phyloP scores from a whole-genome alignment of 805 yeast species.

The Candida wancherniae region DNA sequence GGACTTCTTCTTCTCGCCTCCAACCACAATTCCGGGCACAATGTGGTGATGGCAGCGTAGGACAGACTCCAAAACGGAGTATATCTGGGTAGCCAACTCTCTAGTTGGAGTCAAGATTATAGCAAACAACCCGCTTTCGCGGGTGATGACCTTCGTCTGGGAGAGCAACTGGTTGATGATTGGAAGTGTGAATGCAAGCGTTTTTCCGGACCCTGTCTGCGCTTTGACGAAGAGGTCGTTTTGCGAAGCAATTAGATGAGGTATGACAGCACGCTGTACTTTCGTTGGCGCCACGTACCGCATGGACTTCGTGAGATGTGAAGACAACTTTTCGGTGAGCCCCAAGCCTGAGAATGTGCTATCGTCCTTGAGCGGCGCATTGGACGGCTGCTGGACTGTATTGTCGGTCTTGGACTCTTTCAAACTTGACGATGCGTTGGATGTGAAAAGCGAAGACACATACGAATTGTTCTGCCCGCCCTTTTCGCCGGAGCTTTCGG shows the following conservation, averaged over 20 bases:
- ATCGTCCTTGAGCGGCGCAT: constrained; percentile 76
- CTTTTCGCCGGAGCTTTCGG: constrained; percentile 46
- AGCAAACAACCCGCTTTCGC: constrained; percentile 85
- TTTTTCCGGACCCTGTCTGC: constrained; percentile 98
- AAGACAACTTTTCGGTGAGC: constrained; percentile 47
- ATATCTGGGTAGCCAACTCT: constrained; percentile 89
- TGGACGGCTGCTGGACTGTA: constrained; percentile 54
- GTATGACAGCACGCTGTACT: constrained; percentile 79
- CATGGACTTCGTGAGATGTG: constrained; percentile 54
- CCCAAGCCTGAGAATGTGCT: constrained; percentile 73
- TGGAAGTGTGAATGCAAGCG: constrained; percentile 82
- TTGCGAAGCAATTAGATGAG: constrained; percentile 41
- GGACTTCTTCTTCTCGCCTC: constrained; percentile 96
- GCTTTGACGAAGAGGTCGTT: constrained; percentile 87
- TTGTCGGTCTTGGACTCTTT: constrained; percentile 46
- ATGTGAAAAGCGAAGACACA: constrained; percentile 77
- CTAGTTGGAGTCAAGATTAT: constrained; percentile 89
- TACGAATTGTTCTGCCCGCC: constrained; percentile 60
- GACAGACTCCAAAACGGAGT: constrained; percentile 69
- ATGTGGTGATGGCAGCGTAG: constrained; percentile 76
- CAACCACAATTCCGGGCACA: constrained; percentile 94
- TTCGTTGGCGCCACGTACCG: constrained; percentile 68
- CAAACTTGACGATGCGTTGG: constrained; percentile 42
- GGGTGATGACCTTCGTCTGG: constrained; percentile 37
- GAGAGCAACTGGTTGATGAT: constrained; percentile 68